Percentiles rank a stretch among this genome's conserved stretches.
phyloP scores from a whole-genome alignment of 345 rosid genomes.

The Microcos paniculata region DNA sequence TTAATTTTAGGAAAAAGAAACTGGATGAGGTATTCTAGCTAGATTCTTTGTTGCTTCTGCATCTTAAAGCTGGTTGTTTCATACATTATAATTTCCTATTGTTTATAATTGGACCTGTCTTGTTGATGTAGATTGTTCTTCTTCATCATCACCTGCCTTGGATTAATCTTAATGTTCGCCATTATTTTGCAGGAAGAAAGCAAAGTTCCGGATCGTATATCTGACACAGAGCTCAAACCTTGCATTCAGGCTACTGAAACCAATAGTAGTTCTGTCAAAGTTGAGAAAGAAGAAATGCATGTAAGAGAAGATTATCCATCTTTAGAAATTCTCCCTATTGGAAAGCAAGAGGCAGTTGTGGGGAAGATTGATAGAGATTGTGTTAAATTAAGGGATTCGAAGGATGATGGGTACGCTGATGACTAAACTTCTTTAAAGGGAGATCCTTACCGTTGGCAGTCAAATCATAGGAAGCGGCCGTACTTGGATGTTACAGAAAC shows the following conservation, averaged over 20 bases:
- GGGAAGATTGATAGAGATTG: slow-evolving; percentile 35
- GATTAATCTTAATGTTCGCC: neutral
- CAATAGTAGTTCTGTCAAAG: slow-evolving; percentile 19
- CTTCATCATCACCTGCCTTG: no score
- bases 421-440: slow-evolving; percentile 27
- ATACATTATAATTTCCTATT: no score
- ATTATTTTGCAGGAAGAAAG: slow-evolving; percentile 44
- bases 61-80: no score
- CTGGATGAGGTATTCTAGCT: no score
- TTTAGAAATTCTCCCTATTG: slow-evolving; percentile 25
- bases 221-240: slow-evolving; percentile 24
- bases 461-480: slow-evolving; percentile 36
- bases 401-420: slow-evolving; percentile 29
- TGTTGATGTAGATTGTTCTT: no score
- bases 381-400: slow-evolving; percentile 27
- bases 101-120: no score
- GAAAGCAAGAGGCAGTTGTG: slow-evolving; percentile 23
- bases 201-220: slow-evolving; percentile 19
- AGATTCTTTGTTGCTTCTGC: no score
- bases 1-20: no score
- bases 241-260: slow-evolving; percentile 29
- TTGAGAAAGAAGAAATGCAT: slow-evolving; percentile 28
- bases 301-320: slow-evolving; percentile 26
- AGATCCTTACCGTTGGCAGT: slow-evolving; percentile 35
- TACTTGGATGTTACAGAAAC: slow-evolving; percentile 43